phyloP scores from a whole-genome alignment of 2,329 filamentous ascomycete species.

The Allantophomopsis cytisporea region DNA sequence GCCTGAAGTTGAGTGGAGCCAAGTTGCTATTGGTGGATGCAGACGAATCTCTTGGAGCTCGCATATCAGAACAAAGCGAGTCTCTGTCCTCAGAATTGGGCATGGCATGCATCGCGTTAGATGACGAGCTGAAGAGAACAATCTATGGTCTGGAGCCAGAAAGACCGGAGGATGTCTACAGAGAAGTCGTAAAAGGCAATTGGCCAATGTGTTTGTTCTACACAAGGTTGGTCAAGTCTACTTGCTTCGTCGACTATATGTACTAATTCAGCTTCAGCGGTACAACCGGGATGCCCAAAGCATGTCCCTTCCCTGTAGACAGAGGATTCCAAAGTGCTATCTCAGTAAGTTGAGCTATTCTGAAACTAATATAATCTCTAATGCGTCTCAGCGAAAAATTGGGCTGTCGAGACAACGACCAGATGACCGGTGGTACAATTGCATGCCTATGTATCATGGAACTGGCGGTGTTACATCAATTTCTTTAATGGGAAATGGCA shows the following conservation, averaged over 20 bases:
- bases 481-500: slow-evolving; percentile 19
- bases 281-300: slow-evolving; percentile 66
- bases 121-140: slow-evolving; percentile 29
- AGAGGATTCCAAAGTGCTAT: slow-evolving; percentile 17
- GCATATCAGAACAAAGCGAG: slow-evolving; percentile 41
- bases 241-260: neutral
- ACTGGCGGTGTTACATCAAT: slow-evolving; percentile 35
- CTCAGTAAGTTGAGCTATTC: too few species aligned
- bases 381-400: too few species aligned
- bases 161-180: slow-evolving; percentile 39
- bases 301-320: slow-evolving; percentile 42
- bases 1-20: slow-evolving; percentile 41
- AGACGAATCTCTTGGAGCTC: slow-evolving; percentile 33
- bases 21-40: slow-evolving; percentile 45
- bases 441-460: slow-evolving; percentile 68
- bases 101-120: slow-evolving; percentile 41
- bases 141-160: slow-evolving; percentile 32
- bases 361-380: too few species aligned
- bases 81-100: slow-evolving; percentile 31
- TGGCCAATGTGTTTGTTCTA: slow-evolving; percentile 56
- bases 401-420: too few species aligned
- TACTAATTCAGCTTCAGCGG: slow-evolving; percentile 29
- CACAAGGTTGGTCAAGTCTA: slow-evolving; percentile 34
- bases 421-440: slow-evolving; percentile 55
- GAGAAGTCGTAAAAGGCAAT: slow-evolving; percentile 32